These are phyloP conservation scores for Plectosphaerella plurivora DNA, from an alignment of 2,329 filamentous ascomycete genomes.

Conservation along the genomic window DNA sequence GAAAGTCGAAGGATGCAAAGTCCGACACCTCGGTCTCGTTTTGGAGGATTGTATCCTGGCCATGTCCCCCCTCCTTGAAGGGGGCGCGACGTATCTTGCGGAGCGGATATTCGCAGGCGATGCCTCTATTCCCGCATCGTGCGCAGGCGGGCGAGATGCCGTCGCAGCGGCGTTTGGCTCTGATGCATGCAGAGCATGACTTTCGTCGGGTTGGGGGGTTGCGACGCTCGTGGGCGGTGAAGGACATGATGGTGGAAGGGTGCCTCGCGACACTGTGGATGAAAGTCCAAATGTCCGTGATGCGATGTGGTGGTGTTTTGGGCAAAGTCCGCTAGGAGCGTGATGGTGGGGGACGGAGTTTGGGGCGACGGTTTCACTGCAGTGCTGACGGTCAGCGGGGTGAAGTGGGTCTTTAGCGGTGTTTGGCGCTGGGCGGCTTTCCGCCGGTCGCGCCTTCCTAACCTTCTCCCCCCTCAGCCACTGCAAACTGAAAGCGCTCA, in stretches of 20 bases:
- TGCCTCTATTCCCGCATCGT: background rate
- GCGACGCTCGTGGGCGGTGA: constrained; percentile 20
- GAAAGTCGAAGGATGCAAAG: background rate
- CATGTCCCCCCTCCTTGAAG: background rate
- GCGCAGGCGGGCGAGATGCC: background rate
- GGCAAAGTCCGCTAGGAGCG: background rate
- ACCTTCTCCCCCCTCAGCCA: too few relatives aligned
- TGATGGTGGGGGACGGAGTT: constrained; percentile 1
- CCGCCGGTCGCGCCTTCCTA: too few relatives aligned
- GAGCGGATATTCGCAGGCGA: background rate
- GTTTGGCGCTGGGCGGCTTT: too few relatives aligned
- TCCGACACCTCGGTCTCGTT: background rate
- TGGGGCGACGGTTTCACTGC: background rate
- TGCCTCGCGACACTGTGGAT: too few relatives aligned
- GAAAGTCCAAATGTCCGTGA: background rate
- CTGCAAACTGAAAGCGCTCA: too few relatives aligned
- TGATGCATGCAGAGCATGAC: constrained; percentile 51
- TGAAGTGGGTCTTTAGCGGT: too few relatives aligned
- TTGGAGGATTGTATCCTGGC: background rate
- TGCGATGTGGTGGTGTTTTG: background rate
- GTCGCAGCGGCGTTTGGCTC: constrained; percentile 52
- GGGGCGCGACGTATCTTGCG: background rate
- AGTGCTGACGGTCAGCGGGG: too few relatives aligned
- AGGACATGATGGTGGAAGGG: constrained; percentile 16
- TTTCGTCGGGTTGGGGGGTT: constrained; percentile 46